Base-by-base conservation (phyloP, 805 yeast species). In the Wickerhamiella vanderwaltii region DNA sequence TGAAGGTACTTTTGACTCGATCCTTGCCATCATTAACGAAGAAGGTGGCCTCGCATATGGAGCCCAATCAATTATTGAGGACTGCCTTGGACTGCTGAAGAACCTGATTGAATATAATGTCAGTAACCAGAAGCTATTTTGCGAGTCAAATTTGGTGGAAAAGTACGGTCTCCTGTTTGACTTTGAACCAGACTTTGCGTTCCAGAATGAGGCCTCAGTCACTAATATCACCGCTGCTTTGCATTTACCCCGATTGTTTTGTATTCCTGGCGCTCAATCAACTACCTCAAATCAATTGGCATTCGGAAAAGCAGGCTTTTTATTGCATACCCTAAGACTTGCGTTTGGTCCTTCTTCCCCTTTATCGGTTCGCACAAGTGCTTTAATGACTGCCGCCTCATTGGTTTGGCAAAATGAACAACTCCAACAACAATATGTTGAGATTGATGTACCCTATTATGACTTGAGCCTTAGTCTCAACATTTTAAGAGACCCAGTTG, bases 11-110 rank as follows among this genome's bases (percentile, higher is more conserved):
- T 87, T 91, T 55, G 95, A 85, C 47, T 74, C 69, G 46, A 61
- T 86, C 9, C 87, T 88, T 53, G 68, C 65, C n/a, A 79, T 91
- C 11, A 76, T 88, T 18, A 77, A 74, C 12, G 81, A 76, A 48
- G 96, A 87, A 59, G 95, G 95, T 24, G 94, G 94, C 3, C 69
- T 85, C 12, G 70, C 86, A 41, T 96, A 94, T 7, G 85, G 91
- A n/a, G 84, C 91, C 15, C 33, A 32, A 20, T 69, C 85, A 25
- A 75, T 85, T n/a, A 94, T 87, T 6, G 91, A 83, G 55, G 97
- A 91, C 60, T 83, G 94, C 58, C 63, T 93, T 41, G 73, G 85
- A 0, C 62, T 91, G 35, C 65, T 88, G 6, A 69, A 79, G 13
- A 81, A 79, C 52, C 66, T 91, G 32, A 61, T 91, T 37, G 74